Evolutionary conservation across 345 rosid species (phyloP).

Genomic region (Bruguiera sexangula): DNA sequence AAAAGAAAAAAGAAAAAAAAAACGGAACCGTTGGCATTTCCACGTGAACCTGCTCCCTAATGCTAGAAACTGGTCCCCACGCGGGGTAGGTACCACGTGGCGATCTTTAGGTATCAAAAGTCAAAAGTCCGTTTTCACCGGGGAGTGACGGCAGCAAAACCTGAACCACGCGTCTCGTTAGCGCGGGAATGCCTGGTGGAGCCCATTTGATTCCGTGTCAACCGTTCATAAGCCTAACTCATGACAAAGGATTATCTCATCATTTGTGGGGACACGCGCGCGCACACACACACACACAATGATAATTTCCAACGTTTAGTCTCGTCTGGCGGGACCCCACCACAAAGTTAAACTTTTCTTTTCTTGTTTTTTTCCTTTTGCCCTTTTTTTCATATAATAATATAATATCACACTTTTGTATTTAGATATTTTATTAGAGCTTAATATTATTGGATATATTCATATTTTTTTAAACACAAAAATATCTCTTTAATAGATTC

Average conservation of each 20-base stretch:
- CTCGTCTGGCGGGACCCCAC: background rate
- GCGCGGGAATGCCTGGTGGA: slow-evolving; percentile 8
- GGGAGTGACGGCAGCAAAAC: slow-evolving; percentile 22
- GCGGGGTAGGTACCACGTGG: background rate
- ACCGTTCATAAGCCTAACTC: slow-evolving; percentile 36
- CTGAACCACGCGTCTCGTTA: slow-evolving; percentile 20
- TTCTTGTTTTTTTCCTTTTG: background rate
- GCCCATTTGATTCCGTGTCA: slow-evolving; percentile 27
- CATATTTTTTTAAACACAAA: no score
- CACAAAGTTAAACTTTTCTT: background rate
- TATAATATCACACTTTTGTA: no score
- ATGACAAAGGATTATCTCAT: slow-evolving; percentile 20
- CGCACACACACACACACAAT: background rate
- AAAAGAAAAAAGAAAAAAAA: no score
- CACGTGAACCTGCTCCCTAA: no score
- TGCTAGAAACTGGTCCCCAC: no score
- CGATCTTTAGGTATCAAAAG: background rate
- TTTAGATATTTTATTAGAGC: background rate
- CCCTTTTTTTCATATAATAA: background rate
- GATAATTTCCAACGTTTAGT: background rate
- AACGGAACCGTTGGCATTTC: no score
- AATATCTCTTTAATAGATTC: no score
- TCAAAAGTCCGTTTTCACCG: background rate
- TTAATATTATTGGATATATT: background rate
- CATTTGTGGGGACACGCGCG: slow-evolving; percentile 1